Conservation (phyloP, 2,329 filamentous ascomycete species). For the Aspergillus ochraceus region DNA sequence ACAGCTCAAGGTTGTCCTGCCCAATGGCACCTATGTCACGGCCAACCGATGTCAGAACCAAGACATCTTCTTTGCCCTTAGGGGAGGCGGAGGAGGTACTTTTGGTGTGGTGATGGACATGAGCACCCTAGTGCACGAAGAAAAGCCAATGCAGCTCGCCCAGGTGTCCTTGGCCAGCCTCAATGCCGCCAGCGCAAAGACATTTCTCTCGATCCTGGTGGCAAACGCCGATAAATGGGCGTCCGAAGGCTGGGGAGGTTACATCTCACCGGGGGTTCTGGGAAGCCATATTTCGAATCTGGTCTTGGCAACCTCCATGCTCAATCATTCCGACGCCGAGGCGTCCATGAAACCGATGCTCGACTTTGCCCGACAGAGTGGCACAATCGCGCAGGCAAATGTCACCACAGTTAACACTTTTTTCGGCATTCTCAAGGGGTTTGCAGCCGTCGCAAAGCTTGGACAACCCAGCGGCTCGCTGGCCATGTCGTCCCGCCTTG, state of each 20-base stretch:
- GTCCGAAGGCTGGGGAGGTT: slow-evolving; percentile 22
- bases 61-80: slow-evolving; percentile 19
- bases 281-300: slow-evolving; percentile 1
- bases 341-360: slow-evolving; percentile 12
- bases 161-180: slow-evolving; percentile 1
- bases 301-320: slow-evolving; percentile 13
- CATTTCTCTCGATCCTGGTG: slow-evolving; percentile 12
- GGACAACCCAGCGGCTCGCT: slow-evolving; percentile 3
- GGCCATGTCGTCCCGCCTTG: slow-evolving; percentile 10
- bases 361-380: slow-evolving; percentile 4
- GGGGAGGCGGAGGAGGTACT: slow-evolving; percentile 18
- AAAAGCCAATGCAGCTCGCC: slow-evolving; percentile 14
- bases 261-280: slow-evolving; percentile 6
- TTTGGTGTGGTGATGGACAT: slow-evolving; percentile 20
- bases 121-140: slow-evolving; percentile 17
- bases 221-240: slow-evolving; percentile 19
- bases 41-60: slow-evolving; percentile 19
- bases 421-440: not conserved
- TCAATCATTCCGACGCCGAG: slow-evolving; percentile 9
- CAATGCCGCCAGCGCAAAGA: not conserved
- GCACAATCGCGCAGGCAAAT: slow-evolving; percentile 1
- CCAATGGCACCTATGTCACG: slow-evolving; percentile 16
- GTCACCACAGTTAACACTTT: not conserved
- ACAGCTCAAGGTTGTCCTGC: slow-evolving; percentile 16
- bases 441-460: not conserved